Evolutionary conservation across 2,329 filamentous ascomycete species (phyloP).

Genomic region (Ophiostoma sp.): DNA sequence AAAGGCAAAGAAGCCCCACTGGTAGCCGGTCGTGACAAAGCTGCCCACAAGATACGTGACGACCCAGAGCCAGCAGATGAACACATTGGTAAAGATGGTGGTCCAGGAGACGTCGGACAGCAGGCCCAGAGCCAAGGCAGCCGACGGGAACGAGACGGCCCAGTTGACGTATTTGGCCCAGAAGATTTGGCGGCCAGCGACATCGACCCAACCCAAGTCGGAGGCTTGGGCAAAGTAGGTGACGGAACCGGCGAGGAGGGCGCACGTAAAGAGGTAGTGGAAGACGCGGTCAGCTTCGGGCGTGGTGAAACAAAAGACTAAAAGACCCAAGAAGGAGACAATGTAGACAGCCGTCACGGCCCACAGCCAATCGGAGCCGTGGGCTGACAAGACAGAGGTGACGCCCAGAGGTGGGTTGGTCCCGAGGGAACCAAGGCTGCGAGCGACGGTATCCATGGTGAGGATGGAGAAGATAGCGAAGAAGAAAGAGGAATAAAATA

Average conservation of each 20-base stretch:
- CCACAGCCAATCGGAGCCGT: slow-evolving; percentile 58
- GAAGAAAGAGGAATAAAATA: not conserved
- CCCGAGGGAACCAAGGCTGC: slow-evolving; percentile 38
- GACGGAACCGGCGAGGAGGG: slow-evolving; percentile 51
- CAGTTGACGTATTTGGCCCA: slow-evolving; percentile 58
- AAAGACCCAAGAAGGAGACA: slow-evolving; percentile 46
- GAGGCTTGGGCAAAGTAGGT: slow-evolving; percentile 55
- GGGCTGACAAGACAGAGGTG: slow-evolving; percentile 40
- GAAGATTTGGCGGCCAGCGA: slow-evolving; percentile 52
- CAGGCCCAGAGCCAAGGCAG: slow-evolving; percentile 50
- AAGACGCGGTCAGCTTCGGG: slow-evolving; percentile 54
- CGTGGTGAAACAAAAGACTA: slow-evolving; percentile 45
- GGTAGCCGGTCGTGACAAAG: slow-evolving; percentile 52
- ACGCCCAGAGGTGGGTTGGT: slow-evolving; percentile 48
- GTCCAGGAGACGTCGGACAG: slow-evolving; percentile 55
- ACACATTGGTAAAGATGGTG: slow-evolving; percentile 53
- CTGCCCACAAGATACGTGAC: slow-evolving; percentile 52
- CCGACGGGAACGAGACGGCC: slow-evolving; percentile 52
- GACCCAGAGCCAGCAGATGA: slow-evolving; percentile 53
- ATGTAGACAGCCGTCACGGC: slow-evolving; percentile 52
- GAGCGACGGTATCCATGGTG: not conserved
- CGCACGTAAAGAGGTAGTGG: slow-evolving; percentile 56
- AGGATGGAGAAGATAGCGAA: no score
- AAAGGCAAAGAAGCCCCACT: slow-evolving; percentile 60
- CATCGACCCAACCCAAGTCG: slow-evolving; percentile 48